phyloP scores from a whole-genome alignment of 768 basidiomycete species.

The Mycena belliarum region DNA sequence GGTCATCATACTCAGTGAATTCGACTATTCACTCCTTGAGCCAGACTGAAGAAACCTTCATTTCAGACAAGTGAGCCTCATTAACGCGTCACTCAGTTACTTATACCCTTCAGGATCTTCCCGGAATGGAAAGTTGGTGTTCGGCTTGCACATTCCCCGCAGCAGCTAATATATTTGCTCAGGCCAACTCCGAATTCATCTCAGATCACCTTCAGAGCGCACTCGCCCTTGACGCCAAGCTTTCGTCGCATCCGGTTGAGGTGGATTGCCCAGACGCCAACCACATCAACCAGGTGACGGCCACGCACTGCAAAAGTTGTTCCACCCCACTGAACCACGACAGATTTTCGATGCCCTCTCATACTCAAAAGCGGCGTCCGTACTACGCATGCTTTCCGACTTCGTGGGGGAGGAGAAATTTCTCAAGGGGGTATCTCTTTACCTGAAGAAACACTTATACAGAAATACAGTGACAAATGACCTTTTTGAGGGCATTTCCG shows the following conservation, averaged over 20 bases:
- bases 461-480: slow-evolving; percentile 84
- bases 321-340: too few species aligned
- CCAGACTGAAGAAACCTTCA: slow-evolving; percentile 1
- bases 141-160: too few species aligned
- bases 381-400: slow-evolving; percentile 91
- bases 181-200: slow-evolving; percentile 79
- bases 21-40: background rate
- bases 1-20: slow-evolving; percentile 74
- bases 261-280: slow-evolving; percentile 87
- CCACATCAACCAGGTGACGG: slow-evolving; percentile 67
- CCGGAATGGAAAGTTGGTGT: too few species aligned
- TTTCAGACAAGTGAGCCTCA: slow-evolving; percentile 53
- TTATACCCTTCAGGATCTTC: slow-evolving; percentile 49
- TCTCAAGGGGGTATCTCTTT: slow-evolving; percentile 85
- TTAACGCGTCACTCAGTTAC: background rate
- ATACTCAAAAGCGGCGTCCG: slow-evolving; percentile 84
- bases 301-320: too few species aligned
- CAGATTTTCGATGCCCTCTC: slow-evolving; percentile 89
- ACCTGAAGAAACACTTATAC: slow-evolving; percentile 87
- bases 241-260: slow-evolving; percentile 91
- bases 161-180: too few species aligned
- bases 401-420: slow-evolving; percentile 90
- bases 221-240: slow-evolving; percentile 77
- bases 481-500: slow-evolving; percentile 83
- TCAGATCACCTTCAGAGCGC: slow-evolving; percentile 76